Base-by-base conservation (phyloP, 2,329 filamentous ascomycete species). In the Aspergillus hortae region DNA sequence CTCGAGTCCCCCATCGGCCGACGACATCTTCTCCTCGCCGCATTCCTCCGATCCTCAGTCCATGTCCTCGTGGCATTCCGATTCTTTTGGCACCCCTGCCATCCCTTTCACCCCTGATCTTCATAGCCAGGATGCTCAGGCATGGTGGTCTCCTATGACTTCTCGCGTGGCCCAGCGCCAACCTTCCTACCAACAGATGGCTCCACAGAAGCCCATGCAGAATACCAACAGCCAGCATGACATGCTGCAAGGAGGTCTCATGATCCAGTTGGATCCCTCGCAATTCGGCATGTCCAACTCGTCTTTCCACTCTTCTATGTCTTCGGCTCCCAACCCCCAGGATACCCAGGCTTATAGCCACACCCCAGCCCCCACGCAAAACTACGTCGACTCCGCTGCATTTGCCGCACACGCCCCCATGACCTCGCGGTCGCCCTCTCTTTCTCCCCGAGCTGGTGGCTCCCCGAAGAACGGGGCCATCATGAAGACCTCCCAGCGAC, bases 131-230 rank as follows among this genome's bases (percentile, higher is more conserved):
- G 70, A 73, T 54, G 55, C 61, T 19, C 71, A 74, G 46, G 49
- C 60, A 11, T 73, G 74, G 72, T 76, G 74, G 72, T 69, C 72
- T 17, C 65, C 71, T 23, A 66, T 70, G 58, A 58, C 67, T 32
- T 59, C 66, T 45, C 63, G 65, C 48, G 61, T 65, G 49, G 54
- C 70, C 44, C 70, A 70, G 45, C 66, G 67, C 33, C 69, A 68
- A 36, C 58, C 65, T 46, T 63, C 69, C 43, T 72, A 73, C 53
- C 69, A 68, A 47, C 61, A 65, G 19, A 58, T 70, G 48, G 63
- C 67, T 25, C 63, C 68, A n/a, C 68, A 72, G 43, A 62, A 65
- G 46, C 56, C 62, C 21, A 64, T 66, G 48, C 64, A 65, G 51
- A 64, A 49, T 43, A 55, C 61, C 46, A 59, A 57, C 32, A 57